Percentiles rank a stretch among this genome's conserved stretches.
Conservation (phyloP, 139 green algal genomes). For the Chlamydomonas incerta region DNA sequence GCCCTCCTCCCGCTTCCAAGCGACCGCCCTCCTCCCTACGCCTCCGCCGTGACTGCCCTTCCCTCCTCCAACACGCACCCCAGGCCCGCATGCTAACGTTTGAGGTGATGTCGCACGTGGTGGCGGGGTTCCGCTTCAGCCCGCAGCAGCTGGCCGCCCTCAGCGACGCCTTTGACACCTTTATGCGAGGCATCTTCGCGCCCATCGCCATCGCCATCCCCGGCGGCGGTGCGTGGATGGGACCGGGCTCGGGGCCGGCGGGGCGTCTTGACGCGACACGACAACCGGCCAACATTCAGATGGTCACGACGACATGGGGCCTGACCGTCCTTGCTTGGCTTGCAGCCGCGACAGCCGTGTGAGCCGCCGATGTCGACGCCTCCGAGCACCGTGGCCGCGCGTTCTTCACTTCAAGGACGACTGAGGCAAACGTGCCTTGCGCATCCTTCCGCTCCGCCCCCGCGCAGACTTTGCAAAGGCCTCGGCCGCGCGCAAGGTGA, state of each 20-base stretch:
- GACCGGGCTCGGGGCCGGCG: too few relatives aligned
- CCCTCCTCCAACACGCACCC: background rate
- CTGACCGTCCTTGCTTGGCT: background rate
- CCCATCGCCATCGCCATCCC: background rate
- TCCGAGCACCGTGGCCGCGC: too few relatives aligned
- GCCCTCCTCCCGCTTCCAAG: too few relatives aligned
- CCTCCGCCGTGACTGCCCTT: too few relatives aligned
- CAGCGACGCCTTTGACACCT: background rate
- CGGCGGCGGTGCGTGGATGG: background rate
- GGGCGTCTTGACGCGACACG: too few relatives aligned
- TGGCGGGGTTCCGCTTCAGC: background rate
- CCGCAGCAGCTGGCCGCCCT: background rate
- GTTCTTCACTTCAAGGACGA: too few relatives aligned
- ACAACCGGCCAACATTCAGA: too few relatives aligned
- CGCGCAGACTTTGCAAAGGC: background rate
- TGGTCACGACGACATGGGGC: too few relatives aligned
- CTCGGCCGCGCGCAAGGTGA: too few relatives aligned
- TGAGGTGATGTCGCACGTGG: conserved; percentile 10
- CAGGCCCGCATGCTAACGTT: conserved; percentile 28
- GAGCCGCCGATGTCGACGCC: background rate
- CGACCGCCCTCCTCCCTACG: too few relatives aligned
- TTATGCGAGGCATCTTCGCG: background rate
- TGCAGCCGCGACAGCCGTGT: background rate
- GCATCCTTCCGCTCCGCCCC: background rate
- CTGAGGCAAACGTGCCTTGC: too few relatives aligned